Base-by-base conservation (phyloP, 257 asterid species). In the Primulina huaijiensis region DNA sequence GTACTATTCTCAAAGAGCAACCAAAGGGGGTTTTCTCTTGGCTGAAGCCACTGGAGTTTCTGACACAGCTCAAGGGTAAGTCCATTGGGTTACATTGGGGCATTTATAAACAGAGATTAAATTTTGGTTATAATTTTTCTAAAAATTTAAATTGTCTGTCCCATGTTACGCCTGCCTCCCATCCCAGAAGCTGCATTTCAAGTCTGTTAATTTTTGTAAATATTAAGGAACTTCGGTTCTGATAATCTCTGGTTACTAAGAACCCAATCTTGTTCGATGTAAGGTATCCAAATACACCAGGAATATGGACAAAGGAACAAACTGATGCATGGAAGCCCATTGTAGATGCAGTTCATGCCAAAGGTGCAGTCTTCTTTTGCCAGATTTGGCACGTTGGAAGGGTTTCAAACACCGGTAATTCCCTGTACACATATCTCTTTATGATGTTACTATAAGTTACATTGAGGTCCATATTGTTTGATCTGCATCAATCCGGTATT, bases 41-140 rank as follows among this genome's bases (percentile, higher is more conserved):
- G 16, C 82, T 5, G 86, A 84, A 66, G 89, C 80, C 40, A 64
- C 78, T 1, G 72, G 34, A n/a, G 76, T 84, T 64, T 81, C 86
- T n/a, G 85, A 86, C 66, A 81, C 96, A 14, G 84, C 89, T 10
- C 85, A 78, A 73, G 92, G 89, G 89, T 86, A 75, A 37, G 52
- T 46, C 52, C n/a, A 38, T 25, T 33, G 0, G 8, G 46, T 9
- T 16, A 5, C 19, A 50, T 1, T 0, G 19, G 56, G 8, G 20
- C 56, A 50, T 50, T 14, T 16, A 46, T 14, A 5, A 50, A 14
- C 56, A 12, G 55, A 46, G 12, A 14, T 14, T 1, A 14, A 46
- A 12, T 46, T 46, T 46, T 46, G 6, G 3, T 0, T 5, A 6
- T 50, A 43, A 43, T 16, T 46, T 46, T 46, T 11, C 1, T 3